These are phyloP conservation scores for Elongisporangium prolatum DNA, from an alignment of 352 stramenopile species.

Conservation along the genomic window DNA sequence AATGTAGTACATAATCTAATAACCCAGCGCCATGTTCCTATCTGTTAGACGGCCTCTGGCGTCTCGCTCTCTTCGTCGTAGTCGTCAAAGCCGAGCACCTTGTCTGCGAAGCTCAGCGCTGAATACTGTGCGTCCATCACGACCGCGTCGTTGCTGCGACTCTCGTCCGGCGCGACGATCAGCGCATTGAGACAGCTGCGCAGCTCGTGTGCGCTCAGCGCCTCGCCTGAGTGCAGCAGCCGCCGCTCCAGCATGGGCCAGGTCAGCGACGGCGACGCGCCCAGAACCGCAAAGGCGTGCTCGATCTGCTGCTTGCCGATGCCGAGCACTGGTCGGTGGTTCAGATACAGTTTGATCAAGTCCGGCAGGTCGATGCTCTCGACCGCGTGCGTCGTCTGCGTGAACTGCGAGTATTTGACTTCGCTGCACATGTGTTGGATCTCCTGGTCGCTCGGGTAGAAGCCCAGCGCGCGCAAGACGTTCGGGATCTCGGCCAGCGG, in stretches of 20 bases:
- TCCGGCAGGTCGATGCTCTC: constrained; percentile 59
- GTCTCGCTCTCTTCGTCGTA: constrained; percentile 37
- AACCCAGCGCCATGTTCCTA: not conserved
- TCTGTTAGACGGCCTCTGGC: not conserved
- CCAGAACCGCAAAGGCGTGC: constrained; percentile 61
- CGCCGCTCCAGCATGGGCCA: constrained; percentile 68
- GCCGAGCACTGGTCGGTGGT: constrained; percentile 89
- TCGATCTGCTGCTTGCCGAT: constrained; percentile 80
- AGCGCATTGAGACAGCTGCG: constrained; percentile 74
- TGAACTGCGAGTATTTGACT: constrained; percentile 80
- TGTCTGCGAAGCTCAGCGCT: constrained; percentile 68
- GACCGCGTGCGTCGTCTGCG: constrained; percentile 62
- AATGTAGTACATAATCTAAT: not conserved
- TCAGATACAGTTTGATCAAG: constrained; percentile 92
- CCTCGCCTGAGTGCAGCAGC: constrained; percentile 66
- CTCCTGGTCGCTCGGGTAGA: constrained; percentile 90
- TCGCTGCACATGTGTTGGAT: constrained; percentile 88
- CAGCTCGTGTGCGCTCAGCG: constrained; percentile 80
- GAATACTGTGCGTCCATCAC: constrained; percentile 49
- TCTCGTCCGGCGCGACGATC: constrained; percentile 33
- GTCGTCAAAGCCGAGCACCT: constrained; percentile 88
- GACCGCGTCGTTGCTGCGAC: constrained; percentile 8
- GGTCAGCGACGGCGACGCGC: constrained; percentile 19
- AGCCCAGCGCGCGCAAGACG: constrained; percentile 90
- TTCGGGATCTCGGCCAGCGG: constrained; percentile 88